Percentiles rank a stretch among this genome's conserved stretches.
Evolutionary conservation across 345 rosid species (phyloP).

Genomic region (Linum trigynum): DNA sequence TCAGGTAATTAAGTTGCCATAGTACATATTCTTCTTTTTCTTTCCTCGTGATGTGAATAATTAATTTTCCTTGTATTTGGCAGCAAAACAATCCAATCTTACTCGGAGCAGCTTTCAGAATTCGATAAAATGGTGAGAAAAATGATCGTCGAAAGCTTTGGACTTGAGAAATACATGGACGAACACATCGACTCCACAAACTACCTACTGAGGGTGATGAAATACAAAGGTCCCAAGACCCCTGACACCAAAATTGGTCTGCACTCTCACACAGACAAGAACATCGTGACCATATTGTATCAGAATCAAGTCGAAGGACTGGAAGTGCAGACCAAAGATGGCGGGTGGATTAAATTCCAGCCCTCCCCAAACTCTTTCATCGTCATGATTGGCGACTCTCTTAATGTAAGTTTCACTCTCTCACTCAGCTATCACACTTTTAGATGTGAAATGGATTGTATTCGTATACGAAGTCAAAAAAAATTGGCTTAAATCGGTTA

Average conservation of each 20-base stretch:
- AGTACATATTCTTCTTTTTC: neutral
- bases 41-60: neutral
- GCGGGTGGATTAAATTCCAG: conserved; percentile 19
- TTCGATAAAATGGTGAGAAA: neutral
- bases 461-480: too few species aligned
- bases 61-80: neutral
- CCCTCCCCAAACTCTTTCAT: conserved; percentile 23
- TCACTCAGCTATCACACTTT: too few species aligned
- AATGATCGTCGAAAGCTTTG: conserved; percentile 1
- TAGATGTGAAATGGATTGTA: too few species aligned
- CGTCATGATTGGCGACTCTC: conserved; percentile 27
- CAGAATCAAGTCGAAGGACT: conserved; percentile 27
- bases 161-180: conserved; percentile 16
- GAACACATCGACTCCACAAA: conserved; percentile 10
- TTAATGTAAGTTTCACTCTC: conserved; percentile 10
- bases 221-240: conserved; percentile 21
- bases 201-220: conserved; percentile 11
- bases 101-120: neutral
- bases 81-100: neutral
- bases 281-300: conserved; percentile 15
- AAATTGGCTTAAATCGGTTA: too few species aligned
- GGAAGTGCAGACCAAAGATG: conserved; percentile 24
- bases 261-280: conserved; percentile 21
- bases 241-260: conserved; percentile 1
- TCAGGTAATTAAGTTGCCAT: conserved; percentile 32